Conservation (phyloP, 2,329 filamentous ascomycete species). For the Cadophora malorum region DNA sequence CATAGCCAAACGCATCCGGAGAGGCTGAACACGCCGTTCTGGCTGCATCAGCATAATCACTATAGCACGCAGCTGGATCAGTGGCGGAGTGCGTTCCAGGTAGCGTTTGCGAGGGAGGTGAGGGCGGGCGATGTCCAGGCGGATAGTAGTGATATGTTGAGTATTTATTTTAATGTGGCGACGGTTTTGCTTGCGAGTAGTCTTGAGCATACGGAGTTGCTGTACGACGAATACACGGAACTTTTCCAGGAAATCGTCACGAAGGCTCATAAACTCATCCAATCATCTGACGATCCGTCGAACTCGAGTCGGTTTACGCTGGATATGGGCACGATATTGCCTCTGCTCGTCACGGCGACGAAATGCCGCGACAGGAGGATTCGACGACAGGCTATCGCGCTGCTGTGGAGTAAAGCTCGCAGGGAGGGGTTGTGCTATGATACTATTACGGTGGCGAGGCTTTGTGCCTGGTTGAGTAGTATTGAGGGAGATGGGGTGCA, state of each 20-base stretch:
- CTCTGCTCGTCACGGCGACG: conserved; percentile 42
- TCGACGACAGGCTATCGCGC: conserved; percentile 41
- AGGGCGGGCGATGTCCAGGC: conserved; percentile 36
- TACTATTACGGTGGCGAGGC: conserved; percentile 42
- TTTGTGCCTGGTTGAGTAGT: conserved; percentile 44
- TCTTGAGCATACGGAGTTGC: conserved; percentile 41
- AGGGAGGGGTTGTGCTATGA: conserved; percentile 45
- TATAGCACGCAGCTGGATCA: conserved; percentile 42
- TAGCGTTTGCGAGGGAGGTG: conserved; percentile 37
- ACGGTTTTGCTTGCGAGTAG: conserved; percentile 43
- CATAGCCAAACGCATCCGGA: conserved; percentile 41
- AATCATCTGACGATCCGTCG: conserved; percentile 41
- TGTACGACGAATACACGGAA: conserved; percentile 43
- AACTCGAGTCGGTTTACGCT: conserved; percentile 44
- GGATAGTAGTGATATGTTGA: conserved; percentile 41
- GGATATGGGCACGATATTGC: conserved; percentile 45
- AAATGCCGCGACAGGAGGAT: conserved; percentile 43
- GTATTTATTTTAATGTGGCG: conserved; percentile 44
- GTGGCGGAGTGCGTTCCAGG: conserved; percentile 43
- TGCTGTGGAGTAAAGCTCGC: conserved; percentile 44
- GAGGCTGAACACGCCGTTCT: conserved; percentile 37
- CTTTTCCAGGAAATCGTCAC: conserved; percentile 43
- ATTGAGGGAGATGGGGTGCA: conserved; percentile 44
- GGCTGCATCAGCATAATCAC: conserved; percentile 41
- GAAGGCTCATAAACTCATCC: conserved; percentile 41